Percentiles rank a stretch among this genome's conserved stretches.
phyloP scores from a whole-genome alignment of 148 eudicot species.

The Rhododendron williamsianum region DNA sequence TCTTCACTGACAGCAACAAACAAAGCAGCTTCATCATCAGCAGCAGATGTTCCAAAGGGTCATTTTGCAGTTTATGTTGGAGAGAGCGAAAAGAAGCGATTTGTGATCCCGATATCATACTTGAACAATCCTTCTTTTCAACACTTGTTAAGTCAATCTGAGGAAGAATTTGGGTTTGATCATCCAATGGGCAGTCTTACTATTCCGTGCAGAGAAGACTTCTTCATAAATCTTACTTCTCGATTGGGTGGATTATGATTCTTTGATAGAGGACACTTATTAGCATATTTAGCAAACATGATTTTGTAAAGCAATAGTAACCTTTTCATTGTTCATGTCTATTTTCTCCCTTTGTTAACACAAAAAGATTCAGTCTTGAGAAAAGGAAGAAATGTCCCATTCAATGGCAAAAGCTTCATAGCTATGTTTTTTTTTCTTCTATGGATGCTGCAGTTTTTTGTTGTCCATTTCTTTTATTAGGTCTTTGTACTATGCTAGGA shows the following conservation, averaged over 20 bases:
- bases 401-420: neutral
- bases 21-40: neutral
- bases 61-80: conserved; percentile 49
- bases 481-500: neutral
- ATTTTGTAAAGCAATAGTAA: neutral
- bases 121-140: neutral
- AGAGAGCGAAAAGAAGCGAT: conserved; percentile 15
- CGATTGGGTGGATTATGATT: neutral
- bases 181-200: neutral
- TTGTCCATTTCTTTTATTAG: neutral
- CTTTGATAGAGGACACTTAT: neutral
- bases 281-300: neutral
- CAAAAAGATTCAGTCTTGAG: neutral
- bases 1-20: neutral
- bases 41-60: conserved; percentile 25
- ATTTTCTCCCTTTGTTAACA: neutral
- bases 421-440: neutral
- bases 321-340: neutral
- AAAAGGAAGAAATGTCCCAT: neutral
- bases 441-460: neutral
- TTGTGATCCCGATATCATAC: neutral
- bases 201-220: neutral
- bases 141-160: neutral
- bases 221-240: neutral
- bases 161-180: conserved; percentile 7